Base-by-base conservation (phyloP, 1,284 basidiomycete genomes). In the Cryptococcus neoformans region DNA sequence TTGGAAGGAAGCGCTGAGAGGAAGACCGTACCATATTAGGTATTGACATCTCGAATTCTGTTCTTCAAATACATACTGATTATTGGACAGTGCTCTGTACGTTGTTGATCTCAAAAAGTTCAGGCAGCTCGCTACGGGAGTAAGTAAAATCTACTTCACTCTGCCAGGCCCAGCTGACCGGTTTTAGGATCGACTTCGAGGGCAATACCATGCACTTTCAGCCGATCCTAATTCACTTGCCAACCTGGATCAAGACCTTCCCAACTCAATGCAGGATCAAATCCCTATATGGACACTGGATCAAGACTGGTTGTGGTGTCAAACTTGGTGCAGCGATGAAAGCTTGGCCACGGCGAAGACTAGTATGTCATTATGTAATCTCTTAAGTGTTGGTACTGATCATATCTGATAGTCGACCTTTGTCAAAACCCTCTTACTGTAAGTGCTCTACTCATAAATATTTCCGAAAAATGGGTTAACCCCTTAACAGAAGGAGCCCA, bases 171-270 rank as follows among this genome's bases (percentile, higher is more conserved):
- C 12, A 10, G 28, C 28, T 28, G 4, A 28, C 28, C 28, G 4
- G 1, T 28, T 28, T 6, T 39, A 67, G 59, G 95, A 99, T 74
- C 87, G 92, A 44, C 83, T 99, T 12, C 87, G 95, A 58, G 87
- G 87, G 14, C 88, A 91, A 67, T 99, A 99, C 69, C 95, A 99
- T 70, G 85, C 85, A 40, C 82, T 99, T 2, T 96, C 93, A 0
- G 88, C 90, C 10, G 96, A 99, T 72, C 93, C 93, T 0, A 86
- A 89, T 71, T 96, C 92, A 6, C 81, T 99, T 2, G 88, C 93
- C 51, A 99, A 99, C 73, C 81, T 99, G 34, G 95, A 99, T 72
- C 95, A 99, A 84, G 93, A 97, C 80, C 80, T 97, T 48, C 93
- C 93, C 0, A 97, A 97, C 71, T 92, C 93, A 65, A 81, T 95